Conservation (phyloP, 2,329 filamentous ascomycete species). For the Tolypocladium cylindrosporum region DNA sequence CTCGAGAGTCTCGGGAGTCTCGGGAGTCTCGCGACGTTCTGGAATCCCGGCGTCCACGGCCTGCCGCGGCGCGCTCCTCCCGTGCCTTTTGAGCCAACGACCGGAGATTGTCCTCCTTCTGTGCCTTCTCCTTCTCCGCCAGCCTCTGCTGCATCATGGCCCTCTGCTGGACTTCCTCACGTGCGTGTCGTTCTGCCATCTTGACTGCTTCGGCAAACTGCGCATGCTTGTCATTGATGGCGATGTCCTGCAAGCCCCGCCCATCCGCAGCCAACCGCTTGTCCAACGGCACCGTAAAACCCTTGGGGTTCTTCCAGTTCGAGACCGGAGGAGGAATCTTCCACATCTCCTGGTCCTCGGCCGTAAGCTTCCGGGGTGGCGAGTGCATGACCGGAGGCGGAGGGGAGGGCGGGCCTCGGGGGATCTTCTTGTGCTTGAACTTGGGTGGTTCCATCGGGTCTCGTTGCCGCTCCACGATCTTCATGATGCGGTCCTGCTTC, state of each 20-base stretch:
- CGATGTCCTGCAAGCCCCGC: constrained; percentile 80
- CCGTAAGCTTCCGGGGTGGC: constrained; percentile 87
- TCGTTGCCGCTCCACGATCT: constrained; percentile 88
- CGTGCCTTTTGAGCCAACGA: constrained; percentile 83
- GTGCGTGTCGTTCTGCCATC: constrained; percentile 86
- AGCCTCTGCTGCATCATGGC: constrained; percentile 91
- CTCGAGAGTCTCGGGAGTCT: constrained; percentile 28
- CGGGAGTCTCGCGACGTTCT: constrained; percentile 24
- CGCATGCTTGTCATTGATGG: constrained; percentile 97
- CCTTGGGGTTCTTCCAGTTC: constrained; percentile 99
- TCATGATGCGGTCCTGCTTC: constrained; percentile 94
- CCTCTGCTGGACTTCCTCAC: constrained; percentile 89
- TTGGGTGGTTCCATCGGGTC: constrained; percentile 97
- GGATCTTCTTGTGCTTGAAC: constrained; percentile 98
- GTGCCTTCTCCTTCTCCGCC: constrained; percentile 89
- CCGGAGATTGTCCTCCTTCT: constrained; percentile 88
- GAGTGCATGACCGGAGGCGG: constrained; percentile 93
- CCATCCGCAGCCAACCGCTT: constrained; percentile 93
- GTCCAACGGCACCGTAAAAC: constrained; percentile 90
- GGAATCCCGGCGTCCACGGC: constrained; percentile 29
- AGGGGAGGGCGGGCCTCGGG: constrained; percentile 80
- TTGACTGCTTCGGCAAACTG: constrained; percentile 91
- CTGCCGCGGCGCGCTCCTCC: constrained; percentile 58
- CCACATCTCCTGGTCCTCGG: constrained; percentile 96
- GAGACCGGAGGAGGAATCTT: constrained; percentile 78